A percentile compares a stretch with the other conserved stretches of the same genome.
phyloP scores from a whole-genome alignment of 2,329 filamentous ascomycete species.

The Nemania diffusa region DNA sequence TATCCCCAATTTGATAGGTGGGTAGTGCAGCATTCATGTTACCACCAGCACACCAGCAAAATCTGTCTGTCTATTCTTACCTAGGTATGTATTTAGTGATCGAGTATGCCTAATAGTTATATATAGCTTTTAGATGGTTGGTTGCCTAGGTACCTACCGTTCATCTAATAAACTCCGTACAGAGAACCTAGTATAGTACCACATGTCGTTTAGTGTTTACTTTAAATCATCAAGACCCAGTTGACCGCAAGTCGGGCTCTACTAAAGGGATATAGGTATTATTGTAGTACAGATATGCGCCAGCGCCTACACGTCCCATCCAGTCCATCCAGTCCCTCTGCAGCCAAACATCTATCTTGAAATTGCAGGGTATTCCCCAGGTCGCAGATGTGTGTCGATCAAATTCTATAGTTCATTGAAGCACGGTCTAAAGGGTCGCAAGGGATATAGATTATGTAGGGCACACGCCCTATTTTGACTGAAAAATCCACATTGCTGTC shows the following conservation, averaged over 20 bases:
- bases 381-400: not conserved
- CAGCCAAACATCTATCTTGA: slow-evolving; percentile 9
- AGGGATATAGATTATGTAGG: not conserved
- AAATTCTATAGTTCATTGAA: not conserved
- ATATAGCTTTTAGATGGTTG: no score
- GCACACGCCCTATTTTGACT: not conserved
- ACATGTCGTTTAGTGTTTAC: no score
- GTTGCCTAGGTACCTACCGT: no score
- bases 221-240: not conserved
- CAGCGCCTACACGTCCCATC: not conserved
- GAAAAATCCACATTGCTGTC: not conserved
- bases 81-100: not conserved
- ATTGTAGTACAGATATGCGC: slow-evolving; percentile 8
- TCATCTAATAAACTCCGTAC: no score
- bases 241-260: slow-evolving; percentile 5
- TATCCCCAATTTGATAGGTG: not conserved
- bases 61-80: no score
- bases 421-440: not conserved
- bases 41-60: not conserved
- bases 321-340: not conserved
- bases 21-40: not conserved
- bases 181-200: no score
- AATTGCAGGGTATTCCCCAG: slow-evolving; percentile 9
- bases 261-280: slow-evolving; percentile 15
- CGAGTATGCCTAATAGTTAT: not conserved